Percentiles rank a stretch among this genome's conserved stretches.
phyloP scores from a whole-genome alignment of 257 asterid genomes.

The Ligustrum vulgare region DNA sequence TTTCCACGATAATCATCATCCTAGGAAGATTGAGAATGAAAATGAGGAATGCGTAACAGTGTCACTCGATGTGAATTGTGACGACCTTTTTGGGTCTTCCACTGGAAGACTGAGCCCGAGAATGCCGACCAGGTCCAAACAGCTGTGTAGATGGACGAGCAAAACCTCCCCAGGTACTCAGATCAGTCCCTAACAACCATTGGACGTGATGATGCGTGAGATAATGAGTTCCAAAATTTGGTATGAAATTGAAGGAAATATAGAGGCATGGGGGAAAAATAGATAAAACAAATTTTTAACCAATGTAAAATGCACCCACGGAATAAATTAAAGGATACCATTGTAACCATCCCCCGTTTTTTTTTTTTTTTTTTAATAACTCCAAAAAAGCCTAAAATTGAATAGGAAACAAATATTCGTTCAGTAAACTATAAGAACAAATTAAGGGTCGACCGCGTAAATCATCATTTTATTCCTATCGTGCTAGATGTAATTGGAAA shows the following conservation, averaged over 20 bases:
- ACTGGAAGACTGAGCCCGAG: constrained; percentile 19
- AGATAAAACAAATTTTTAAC: background rate
- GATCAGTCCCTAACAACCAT: constrained; percentile 36
- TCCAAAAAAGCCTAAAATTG: background rate
- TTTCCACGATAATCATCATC: background rate
- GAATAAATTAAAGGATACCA: background rate
- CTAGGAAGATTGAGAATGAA: background rate
- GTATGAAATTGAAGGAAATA: background rate
- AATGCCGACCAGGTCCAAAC: constrained; percentile 8
- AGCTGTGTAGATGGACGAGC: constrained; percentile 34
- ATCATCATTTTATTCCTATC: background rate
- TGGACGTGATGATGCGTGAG: background rate
- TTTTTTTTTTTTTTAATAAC: too few relatives aligned
- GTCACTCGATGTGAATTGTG: constrained; percentile 59
- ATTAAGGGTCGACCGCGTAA: background rate
- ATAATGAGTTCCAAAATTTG: background rate
- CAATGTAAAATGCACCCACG: background rate
- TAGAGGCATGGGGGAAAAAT: background rate
- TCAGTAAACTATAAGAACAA: too few relatives aligned
- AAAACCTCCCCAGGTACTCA: constrained; percentile 33
- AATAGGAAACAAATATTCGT: background rate
- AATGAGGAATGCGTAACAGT: background rate
- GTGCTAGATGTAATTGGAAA: background rate
- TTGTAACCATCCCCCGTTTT: background rate
- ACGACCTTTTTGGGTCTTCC: constrained; percentile 59